Conservation (phyloP, 2,329 filamentous ascomycete species). For the Claviceps sp. region DNA sequence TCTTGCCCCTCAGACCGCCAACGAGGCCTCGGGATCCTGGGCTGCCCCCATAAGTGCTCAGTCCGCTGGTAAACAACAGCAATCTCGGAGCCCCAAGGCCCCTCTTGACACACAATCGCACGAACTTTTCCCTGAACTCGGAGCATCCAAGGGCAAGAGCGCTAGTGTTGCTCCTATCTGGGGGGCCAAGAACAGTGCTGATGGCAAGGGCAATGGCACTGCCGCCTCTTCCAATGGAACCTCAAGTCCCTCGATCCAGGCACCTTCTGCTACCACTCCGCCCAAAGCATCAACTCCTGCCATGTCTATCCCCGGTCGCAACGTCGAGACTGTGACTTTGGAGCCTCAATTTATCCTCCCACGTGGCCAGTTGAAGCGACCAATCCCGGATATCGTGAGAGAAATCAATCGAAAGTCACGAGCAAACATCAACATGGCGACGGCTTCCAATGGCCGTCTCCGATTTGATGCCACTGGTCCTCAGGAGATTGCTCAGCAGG, state of each 20-base stretch:
- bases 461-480: conserved; percentile 79
- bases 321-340: conserved; percentile 63
- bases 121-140: conserved; percentile 88
- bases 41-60: conserved; percentile 43
- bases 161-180: conserved; percentile 59
- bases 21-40: conserved; percentile 32
- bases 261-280: conserved; percentile 38
- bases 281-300: conserved; percentile 25
- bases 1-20: conserved; percentile 41
- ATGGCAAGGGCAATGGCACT: conserved; percentile 40
- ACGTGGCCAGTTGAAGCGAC: conserved; percentile 66
- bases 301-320: conserved; percentile 69
- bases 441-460: conserved; percentile 56
- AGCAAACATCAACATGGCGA: conserved; percentile 67
- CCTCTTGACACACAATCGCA: conserved; percentile 71
- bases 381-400: conserved; percentile 70
- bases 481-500: conserved; percentile 70
- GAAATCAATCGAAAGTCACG: conserved; percentile 89
- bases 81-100: conserved; percentile 29
- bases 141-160: conserved; percentile 53
- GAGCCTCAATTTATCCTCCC: conserved; percentile 65
- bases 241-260: conserved; percentile 50
- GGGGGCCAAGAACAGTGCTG: conserved; percentile 53
- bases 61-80: conserved; percentile 56
- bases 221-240: conserved; percentile 36